These are phyloP conservation scores for Aspergillus ochraceoroseus DNA, from an alignment of 2,329 filamentous ascomycete genomes.

Conservation along the genomic window DNA sequence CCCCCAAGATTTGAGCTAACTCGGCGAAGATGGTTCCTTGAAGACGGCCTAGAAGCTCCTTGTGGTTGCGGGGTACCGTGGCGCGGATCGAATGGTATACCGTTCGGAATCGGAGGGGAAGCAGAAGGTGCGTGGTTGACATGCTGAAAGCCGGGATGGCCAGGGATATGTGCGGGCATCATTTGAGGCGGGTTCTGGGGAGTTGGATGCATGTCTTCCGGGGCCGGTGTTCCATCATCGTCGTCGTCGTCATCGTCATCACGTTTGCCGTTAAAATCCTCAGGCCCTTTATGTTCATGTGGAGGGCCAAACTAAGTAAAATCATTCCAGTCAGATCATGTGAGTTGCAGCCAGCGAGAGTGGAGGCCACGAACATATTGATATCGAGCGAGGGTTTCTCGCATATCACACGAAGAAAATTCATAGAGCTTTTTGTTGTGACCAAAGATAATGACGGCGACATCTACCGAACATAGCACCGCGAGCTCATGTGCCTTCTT, in stretches of 20 bases:
- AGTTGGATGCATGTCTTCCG: constrained; percentile 56
- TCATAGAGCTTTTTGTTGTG: constrained; percentile 99
- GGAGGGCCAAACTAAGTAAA: constrained; percentile 73
- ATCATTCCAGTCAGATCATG: constrained; percentile 21
- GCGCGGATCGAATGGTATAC: constrained; percentile 64
- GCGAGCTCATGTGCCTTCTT: constrained; percentile 99
- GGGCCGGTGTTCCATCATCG: constrained; percentile 66
- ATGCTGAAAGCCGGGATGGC: constrained; percentile 66
- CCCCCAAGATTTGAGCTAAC: constrained; percentile 68
- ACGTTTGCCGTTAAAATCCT: constrained; percentile 78
- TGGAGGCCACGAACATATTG: constrained; percentile 68
- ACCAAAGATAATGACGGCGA: constrained; percentile 97
- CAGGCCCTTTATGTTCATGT: constrained; percentile 93
- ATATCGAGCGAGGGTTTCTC: constrained; percentile 79
- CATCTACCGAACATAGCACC: constrained; percentile 95
- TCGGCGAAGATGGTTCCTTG: constrained; percentile 72
- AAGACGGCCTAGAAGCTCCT: constrained; percentile 69
- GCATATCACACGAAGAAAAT: constrained; percentile 91
- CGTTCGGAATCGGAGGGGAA: constrained; percentile 81
- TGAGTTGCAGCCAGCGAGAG: constrained; percentile 3
- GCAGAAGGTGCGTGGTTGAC: constrained; percentile 80
- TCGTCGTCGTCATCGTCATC: constrained; percentile 77
- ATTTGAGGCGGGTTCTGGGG: constrained; percentile 52
- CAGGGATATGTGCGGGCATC: constrained; percentile 66
- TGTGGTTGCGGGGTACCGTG: constrained; percentile 78